Evolutionary conservation across 1,284 basidiomycete species (phyloP).

Genomic region (Rhodotorula sp.): DNA sequence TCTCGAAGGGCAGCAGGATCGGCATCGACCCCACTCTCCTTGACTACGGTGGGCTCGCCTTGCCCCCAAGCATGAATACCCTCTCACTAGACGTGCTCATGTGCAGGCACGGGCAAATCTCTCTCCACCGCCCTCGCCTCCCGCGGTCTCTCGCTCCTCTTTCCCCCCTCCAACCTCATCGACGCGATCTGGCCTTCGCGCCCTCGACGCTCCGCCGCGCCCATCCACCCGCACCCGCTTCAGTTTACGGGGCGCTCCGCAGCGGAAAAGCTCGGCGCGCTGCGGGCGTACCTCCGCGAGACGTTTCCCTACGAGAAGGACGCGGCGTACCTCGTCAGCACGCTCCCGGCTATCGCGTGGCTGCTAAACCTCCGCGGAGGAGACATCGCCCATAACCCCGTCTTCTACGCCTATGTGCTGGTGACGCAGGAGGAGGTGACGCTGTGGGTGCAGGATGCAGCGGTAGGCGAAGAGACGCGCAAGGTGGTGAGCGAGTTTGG

Average conservation of each 20-base stretch:
- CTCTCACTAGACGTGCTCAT: background rate
- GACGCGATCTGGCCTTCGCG: constrained; percentile 79
- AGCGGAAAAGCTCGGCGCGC: constrained; percentile 64
- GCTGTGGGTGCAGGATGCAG: constrained; percentile 59
- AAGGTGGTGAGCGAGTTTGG: constrained; percentile 61
- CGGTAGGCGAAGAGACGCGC: constrained; percentile 62
- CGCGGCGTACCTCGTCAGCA: constrained; percentile 52
- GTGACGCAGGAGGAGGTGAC: constrained; percentile 53
- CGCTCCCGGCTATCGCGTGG: constrained; percentile 63
- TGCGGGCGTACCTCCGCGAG: constrained; percentile 67
- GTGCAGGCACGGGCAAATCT: constrained; percentile 3
- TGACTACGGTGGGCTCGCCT: constrained; percentile 20
- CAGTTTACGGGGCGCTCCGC: constrained; percentile 67
- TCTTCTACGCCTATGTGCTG: constrained; percentile 82
- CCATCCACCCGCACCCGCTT: constrained; percentile 69
- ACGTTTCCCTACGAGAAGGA: constrained; percentile 58
- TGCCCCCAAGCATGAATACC: background rate
- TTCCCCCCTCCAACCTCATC: constrained; percentile 68
- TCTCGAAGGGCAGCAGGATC: constrained; percentile 61
- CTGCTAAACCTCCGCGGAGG: constrained; percentile 76
- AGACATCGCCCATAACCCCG: constrained; percentile 84
- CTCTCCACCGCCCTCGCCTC: background rate
- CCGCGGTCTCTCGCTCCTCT: constrained; percentile 58
- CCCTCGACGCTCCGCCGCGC: constrained; percentile 68
- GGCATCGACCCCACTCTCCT: constrained; percentile 80